Evolutionary conservation across 2,329 filamentous ascomycete species (phyloP).

Genomic region (Didymella lethalis): DNA sequence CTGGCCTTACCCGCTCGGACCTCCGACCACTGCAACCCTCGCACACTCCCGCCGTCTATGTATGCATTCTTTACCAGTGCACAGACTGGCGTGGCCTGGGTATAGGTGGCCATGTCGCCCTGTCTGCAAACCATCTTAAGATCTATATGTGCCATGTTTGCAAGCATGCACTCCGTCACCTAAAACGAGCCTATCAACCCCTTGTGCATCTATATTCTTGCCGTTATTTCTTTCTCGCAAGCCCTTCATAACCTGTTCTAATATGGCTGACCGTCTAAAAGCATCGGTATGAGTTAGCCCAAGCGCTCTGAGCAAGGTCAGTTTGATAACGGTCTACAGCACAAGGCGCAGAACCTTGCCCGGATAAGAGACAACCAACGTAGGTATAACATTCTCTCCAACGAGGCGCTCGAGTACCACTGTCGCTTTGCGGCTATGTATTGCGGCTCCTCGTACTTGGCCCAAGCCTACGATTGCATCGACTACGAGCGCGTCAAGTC

Average conservation of each 20-base stretch:
- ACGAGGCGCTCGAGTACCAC: background rate
- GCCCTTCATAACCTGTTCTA: conserved; percentile 22
- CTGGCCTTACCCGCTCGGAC: conserved; percentile 31
- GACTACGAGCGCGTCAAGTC: background rate
- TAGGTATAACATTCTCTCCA: conserved; percentile 23
- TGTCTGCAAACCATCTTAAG: conserved; percentile 32
- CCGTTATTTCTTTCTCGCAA: conserved; percentile 18
- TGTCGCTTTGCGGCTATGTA: background rate
- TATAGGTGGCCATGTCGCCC: conserved; percentile 37
- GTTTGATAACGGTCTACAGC: conserved; percentile 22
- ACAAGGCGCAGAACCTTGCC: conserved; percentile 56
- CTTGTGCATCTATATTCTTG: conserved; percentile 16
- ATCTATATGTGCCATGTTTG: conserved; percentile 35
- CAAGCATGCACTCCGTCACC: conserved; percentile 31
- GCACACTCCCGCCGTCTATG: conserved; percentile 27
- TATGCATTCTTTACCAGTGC: conserved; percentile 29
- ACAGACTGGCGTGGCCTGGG: conserved; percentile 30
- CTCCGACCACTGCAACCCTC: conserved; percentile 29
- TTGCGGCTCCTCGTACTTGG: background rate
- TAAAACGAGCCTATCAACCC: conserved; percentile 26
- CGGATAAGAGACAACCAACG: conserved; percentile 78
- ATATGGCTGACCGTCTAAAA: conserved; percentile 41
- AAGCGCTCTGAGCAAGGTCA: background rate
- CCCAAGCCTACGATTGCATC: background rate
- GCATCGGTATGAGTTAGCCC: conserved; percentile 29